Evolutionary conservation across 2,329 filamentous ascomycete species (phyloP), one percentile per base, ranked within the genome.

Genomic region (Pseudogymnoascus sp.): DNA sequence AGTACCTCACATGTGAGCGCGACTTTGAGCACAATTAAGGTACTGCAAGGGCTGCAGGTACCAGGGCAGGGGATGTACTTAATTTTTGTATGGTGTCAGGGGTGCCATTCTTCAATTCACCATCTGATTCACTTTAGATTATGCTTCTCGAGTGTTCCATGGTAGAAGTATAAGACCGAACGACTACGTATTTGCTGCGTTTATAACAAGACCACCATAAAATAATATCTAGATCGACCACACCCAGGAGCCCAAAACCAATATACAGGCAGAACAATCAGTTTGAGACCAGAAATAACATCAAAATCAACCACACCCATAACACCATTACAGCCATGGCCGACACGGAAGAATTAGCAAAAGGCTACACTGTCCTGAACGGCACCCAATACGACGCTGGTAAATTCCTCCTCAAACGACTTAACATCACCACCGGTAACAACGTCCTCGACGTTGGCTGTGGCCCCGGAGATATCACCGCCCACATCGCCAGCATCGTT

Each of bases 371-470:
- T 2, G 39, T 62, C 25, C 62, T 64, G 25, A 70, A 68, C 57
- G 58, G 64, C 37, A 69, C 68, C 22, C 69, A 70, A 61, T 64
- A 66, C 20, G 58, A 67, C 37, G 61, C 68, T 3, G 68, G 65
- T 5, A 60, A 62, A 1, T 70, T 68, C 60, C 69, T 71, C 22
- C 63, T 71, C 34, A 9, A 65, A 2, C 60, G 60, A 5, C 65
- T 71, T 4, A 58, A 54, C 1, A 58, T 72, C 61, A 18, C 57
- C 14, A 59, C 58, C 6, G 65, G 65, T 18, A 63, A 67, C 61
- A 61, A 47, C 28, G 64, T 73, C 39, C 69, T 73, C 14, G 72
- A 74, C 54, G 68, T 71, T 38, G 72, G 72, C 39, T 72, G 71
- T 60, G 72, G 72, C 6, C 70, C 70, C 1, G 72, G 72, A 14